Conservation (phyloP, 1,284 basidiomycete species). For the Ceratorhiza oryzae-sativae region DNA sequence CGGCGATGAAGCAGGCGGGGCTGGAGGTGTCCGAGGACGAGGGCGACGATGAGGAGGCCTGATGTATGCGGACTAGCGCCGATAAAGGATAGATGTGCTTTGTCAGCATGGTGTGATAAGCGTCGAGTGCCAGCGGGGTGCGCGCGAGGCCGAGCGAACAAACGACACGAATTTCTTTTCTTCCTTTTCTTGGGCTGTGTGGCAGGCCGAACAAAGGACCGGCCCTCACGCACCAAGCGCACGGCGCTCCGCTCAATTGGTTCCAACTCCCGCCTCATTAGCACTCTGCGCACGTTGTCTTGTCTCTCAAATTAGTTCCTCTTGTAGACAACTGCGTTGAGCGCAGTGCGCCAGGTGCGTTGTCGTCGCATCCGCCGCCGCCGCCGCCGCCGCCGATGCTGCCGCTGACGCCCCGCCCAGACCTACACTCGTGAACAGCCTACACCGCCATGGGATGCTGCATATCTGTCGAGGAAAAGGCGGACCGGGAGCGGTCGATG, state of each 20-base stretch:
- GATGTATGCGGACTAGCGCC: not conserved
- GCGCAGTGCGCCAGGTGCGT: conserved; percentile 17
- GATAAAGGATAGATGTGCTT: conserved; percentile 7
- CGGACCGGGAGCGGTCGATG: conserved; percentile 70
- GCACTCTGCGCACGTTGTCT: not conserved
- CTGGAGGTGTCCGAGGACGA: conserved; percentile 93
- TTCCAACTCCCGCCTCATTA: conserved; percentile 6
- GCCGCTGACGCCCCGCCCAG: too few relatives aligned
- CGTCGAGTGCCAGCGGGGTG: not conserved
- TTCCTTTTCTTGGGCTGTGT: not conserved
- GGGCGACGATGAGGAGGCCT: conserved; percentile 66
- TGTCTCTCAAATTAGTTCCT: not conserved
- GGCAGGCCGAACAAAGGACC: not conserved
- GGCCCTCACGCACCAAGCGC: not conserved
- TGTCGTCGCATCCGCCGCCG: too few relatives aligned
- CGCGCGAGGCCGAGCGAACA: not conserved
- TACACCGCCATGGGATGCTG: conserved; percentile 41
- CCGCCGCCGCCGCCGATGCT: too few relatives aligned
- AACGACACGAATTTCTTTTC: not conserved
- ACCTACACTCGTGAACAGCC: not conserved
- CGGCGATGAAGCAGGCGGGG: conserved; percentile 71
- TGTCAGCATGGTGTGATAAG: conserved; percentile 7
- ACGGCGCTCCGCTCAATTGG: conserved; percentile 7
- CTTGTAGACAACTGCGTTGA: not conserved
- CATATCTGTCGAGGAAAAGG: conserved; percentile 62